phyloP scores from a whole-genome alignment of 768 basidiomycete species.

The Lepiota venenata region DNA sequence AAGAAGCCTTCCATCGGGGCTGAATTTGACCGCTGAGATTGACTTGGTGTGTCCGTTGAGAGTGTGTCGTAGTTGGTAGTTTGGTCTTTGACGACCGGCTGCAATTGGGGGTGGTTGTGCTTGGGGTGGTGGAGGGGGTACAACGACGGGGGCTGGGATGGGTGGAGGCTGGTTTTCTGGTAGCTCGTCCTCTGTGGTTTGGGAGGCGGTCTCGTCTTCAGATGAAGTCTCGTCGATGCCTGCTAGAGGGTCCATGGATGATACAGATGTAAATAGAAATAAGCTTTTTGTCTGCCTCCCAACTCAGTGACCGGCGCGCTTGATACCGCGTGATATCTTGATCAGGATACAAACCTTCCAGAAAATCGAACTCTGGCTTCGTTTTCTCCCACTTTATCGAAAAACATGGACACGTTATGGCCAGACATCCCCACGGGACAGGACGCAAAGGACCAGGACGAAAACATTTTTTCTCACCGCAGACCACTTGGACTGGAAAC shows the following conservation, averaged over 20 bases:
- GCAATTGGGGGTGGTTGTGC: constrained; percentile 21
- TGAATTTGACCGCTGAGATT: constrained; percentile 89
- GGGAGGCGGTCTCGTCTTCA: constrained; percentile 67
- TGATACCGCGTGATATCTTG: too few relatives aligned
- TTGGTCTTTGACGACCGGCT: constrained; percentile 47
- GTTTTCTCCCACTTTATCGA: too few relatives aligned
- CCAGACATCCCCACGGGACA: too few relatives aligned
- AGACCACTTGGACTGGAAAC: too few relatives aligned
- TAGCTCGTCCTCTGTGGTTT: constrained; percentile 83
- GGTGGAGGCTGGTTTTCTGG: constrained; percentile 50
- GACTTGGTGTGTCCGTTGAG: constrained; percentile 78
- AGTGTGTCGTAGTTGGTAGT: constrained; percentile 65
- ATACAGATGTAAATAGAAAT: background rate
- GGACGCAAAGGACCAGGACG: too few relatives aligned
- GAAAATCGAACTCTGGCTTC: too few relatives aligned
- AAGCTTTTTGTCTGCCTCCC: too few relatives aligned
- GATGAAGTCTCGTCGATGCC: constrained; percentile 51
- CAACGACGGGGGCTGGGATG: constrained; percentile 24
- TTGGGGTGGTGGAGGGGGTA: constrained; percentile 26
- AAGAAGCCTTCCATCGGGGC: constrained; percentile 79
- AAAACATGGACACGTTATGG: too few relatives aligned
- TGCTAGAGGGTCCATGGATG: constrained; percentile 38
- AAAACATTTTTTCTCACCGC: too few relatives aligned
- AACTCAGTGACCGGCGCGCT: too few relatives aligned
- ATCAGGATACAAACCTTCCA: too few relatives aligned